Base-by-base conservation (phyloP, 2,329 filamentous ascomycete genomes). In the Fonsecaea nubica region DNA sequence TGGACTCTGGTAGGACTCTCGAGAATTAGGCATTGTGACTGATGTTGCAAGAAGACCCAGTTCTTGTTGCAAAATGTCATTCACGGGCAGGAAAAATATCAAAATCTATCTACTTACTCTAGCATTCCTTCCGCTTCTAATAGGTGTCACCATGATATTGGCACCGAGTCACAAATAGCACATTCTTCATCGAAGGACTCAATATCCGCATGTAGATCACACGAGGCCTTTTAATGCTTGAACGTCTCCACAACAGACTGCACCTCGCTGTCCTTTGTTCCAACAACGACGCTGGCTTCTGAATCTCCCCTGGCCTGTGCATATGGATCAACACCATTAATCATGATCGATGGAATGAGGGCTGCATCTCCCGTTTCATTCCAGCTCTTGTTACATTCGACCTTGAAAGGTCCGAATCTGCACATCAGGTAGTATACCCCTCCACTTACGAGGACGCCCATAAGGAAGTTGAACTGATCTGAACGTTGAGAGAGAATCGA, bases 381-480 rank as follows among this genome's bases (percentile, higher is more conserved):
- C 57, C 57, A 59, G 33, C 57, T 12, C 40, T 35, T 33, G 40
- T 33, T 59, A 8, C 38, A 59, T 48, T 35, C 30, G n/a, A 59
- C 42, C 8, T 59, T 59, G 0, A 96, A 79, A 0, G 92, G 92
- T 68, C 80, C 91, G 32, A 92, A 45, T 65, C 80, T 85, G 77
- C 89, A 93, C 1, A 96, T 82, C 0, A 76, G 62, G 80, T 86
- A 95, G 79, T 97, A 97, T 10, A 88, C 79, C 0, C 70, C 75
- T 0, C 82, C 81, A 0, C 92, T 86, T 7, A 96, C 85, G 56
- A 92, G 81, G 76, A 96, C 93, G 0, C 93, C 93, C 55, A 86
- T 86, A 76, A 97, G 96, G 81, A 93, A 97, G 78, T 97, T 96
- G 73, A 97, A 75, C 71, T 93, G 91, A 82, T 96, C 57, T 59